Base-by-base conservation (phyloP, 2,329 filamentous ascomycete genomes). In the Aspergillus eucalypticola region DNA sequence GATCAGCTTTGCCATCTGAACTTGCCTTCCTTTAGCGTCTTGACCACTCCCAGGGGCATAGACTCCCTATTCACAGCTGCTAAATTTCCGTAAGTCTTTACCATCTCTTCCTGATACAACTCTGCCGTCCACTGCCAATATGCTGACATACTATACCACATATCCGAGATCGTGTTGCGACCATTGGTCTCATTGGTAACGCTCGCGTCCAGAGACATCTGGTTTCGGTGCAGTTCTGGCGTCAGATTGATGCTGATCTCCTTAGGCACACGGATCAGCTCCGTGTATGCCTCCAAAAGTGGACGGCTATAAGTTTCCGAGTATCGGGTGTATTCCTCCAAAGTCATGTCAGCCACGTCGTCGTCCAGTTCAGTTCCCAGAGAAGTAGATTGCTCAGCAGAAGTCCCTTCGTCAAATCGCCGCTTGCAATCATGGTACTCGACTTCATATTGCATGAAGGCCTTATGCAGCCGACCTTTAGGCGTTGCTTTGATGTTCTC, bases 371-470 rank as follows among this genome's bases (percentile, higher is more conserved):
- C 53, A 17, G n/a, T 32, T 23, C 50, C 27, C 25, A 58, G 41
- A 8, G 42, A 41, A 32, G 8, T 25, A 7, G 21, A n/a, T 25
- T 50, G 27, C 39, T 60, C 7, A 44, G 49, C 8, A 56, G 50
- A 5, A 11, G 72, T 72, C 17, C 67, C 52, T 35, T 68, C 66
- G 27, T 74, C 69, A 56, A 75, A 77, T 2, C 50, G 61, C 41
- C 72, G 68, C 61, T 76, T 77, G 35, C 65, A 69, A 4, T 38
- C 80, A 48, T 86, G 84, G 13, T 84, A 81, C 64, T 85, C 82
- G 17, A 83, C 81, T 35, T 87, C 86, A 1, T 82, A 81, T 1
- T 81, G 58, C 8, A 77, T 55, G 7, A 72, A 69, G 2, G 71
- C 74, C 35, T 67, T 69, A 19, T 71, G 66, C 2, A 81, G 62